These are phyloP conservation scores for Neurospora sublineolata DNA, from an alignment of 495 filamentous ascomycete species.

Conservation along the genomic window DNA sequence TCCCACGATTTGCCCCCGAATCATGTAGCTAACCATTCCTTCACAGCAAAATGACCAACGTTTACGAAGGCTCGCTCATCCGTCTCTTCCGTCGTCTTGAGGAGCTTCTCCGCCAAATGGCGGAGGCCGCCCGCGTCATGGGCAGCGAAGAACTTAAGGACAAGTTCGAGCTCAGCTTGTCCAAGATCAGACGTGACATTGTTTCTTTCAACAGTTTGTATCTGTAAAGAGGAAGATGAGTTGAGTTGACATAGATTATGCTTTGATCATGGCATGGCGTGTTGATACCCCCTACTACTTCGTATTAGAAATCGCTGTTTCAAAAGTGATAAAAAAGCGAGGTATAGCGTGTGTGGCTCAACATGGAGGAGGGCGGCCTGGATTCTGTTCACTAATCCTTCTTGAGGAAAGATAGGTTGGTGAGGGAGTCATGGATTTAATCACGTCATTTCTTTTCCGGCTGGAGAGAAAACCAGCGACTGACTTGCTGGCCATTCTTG, in stretches of 20 bases:
- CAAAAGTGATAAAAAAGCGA: too few species aligned
- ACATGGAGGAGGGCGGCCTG: background rate
- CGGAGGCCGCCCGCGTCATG: conserved; percentile 95
- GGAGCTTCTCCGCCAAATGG: conserved; percentile 93
- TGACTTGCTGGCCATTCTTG: background rate
- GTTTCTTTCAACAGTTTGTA: conserved; percentile 90
- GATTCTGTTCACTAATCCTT: background rate
- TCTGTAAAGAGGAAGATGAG: conserved; percentile 37
- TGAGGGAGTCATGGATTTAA: background rate
- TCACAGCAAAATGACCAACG: conserved; percentile 88
- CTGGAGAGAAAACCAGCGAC: background rate
- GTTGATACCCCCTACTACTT: background rate
- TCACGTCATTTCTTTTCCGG: background rate
- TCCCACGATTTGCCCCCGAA: background rate
- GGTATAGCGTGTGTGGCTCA: background rate
- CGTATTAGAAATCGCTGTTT: too few species aligned
- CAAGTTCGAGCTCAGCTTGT: conserved; percentile 77
- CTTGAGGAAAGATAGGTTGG: background rate
- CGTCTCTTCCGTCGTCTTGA: conserved; percentile 91
- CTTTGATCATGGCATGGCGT: background rate
- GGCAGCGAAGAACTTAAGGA: conserved; percentile 82
- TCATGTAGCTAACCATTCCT: background rate
- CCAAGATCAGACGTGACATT: conserved; percentile 80
- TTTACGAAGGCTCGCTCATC: conserved; percentile 92
- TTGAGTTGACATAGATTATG: background rate